Percentiles rank a stretch among this genome's conserved stretches.
Conservation (phyloP, 2,329 filamentous ascomycete species). For the Parastagonospora avenae region DNA sequence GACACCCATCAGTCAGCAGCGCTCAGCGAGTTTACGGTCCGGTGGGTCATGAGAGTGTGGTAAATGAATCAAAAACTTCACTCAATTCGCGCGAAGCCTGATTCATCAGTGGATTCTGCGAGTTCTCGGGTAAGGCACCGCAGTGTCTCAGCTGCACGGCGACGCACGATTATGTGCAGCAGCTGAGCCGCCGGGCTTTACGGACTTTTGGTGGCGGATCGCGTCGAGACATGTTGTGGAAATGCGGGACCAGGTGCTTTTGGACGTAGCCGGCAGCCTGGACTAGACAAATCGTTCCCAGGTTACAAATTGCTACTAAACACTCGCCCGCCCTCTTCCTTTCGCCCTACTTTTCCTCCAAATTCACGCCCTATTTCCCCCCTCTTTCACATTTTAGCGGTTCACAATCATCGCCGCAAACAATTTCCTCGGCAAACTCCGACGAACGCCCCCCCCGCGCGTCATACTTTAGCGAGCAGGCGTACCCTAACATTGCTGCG, state of each 20-base stretch:
- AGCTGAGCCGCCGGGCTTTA: background rate
- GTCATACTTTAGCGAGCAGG: constrained; percentile 14
- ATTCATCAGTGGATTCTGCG: no score
- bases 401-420: background rate
- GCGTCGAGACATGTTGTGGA: background rate
- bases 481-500: constrained; percentile 3
- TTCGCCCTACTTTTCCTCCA: constrained; percentile 10
- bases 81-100: background rate
- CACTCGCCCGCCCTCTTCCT: constrained; percentile 9
- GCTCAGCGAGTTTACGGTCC: no score
- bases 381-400: background rate
- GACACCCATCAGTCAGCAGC: no score
- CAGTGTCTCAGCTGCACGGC: constrained; percentile 21
- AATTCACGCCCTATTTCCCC: constrained; percentile 1
- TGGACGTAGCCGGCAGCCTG: background rate
- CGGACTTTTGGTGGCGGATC: background rate
- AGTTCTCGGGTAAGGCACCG: background rate
- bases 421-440: constrained; percentile 10
- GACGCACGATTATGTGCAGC: constrained; percentile 23
- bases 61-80: no score
- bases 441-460: constrained; percentile 18
- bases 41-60: no score
- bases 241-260: background rate
- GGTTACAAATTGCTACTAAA: constrained; percentile 14
- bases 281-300: constrained; percentile 5